Base-by-base conservation (phyloP, 140 eudicot genomes). In the Stevia rebaudiana region DNA sequence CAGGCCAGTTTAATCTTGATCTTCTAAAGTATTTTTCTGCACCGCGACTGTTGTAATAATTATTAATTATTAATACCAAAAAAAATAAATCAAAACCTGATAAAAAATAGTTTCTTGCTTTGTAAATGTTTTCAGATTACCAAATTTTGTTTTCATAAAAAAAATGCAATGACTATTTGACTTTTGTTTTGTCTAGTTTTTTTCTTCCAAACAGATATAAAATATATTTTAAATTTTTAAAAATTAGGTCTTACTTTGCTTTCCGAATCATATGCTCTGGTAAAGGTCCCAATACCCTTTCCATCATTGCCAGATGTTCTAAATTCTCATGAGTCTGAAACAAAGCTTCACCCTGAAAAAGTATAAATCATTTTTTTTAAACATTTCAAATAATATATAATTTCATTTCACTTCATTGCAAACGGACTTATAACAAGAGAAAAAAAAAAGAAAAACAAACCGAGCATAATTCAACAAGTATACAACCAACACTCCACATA, bases 241-340 rank as follows among this genome's bases (percentile, higher is more conserved):
- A 30, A 50, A 42, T 35, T 5, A 61, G 5, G 35, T 53, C 86
- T 81, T 79, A 86, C 97, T 71, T 74, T 41, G 85, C 89, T 49
- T 44, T 81, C 21, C 54, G 80, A 54, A 79, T 49, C 97, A 89
- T 83, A 44, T 89, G 95, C 71, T 83, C 81, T 2, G 97, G 95
- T 35, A 89, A 67, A 60, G 95, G 92, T 52, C 95, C 95, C 70
- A 89, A 70, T 31, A 89, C 95, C 71, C 86, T 81, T 82, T 89
- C 97, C 97, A 86, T 86, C 97, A 89, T 89, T 47, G 95, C 97
- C 71, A 89, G 55, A 58, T 89, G 97, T 68, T 89, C 97, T 61
- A 89, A 75, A 69, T 89, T 89, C 74, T 89, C 97, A 54, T 89
- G 97, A 30, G 97, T 89, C 61, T 85, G 97, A 54, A 89, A 89